A percentile compares a stretch with the other conserved stretches of the same genome.
These are phyloP conservation scores for Alopecurus myosuroides DNA, from an alignment of 176 grass and related monocot species.

Conservation along the genomic window DNA sequence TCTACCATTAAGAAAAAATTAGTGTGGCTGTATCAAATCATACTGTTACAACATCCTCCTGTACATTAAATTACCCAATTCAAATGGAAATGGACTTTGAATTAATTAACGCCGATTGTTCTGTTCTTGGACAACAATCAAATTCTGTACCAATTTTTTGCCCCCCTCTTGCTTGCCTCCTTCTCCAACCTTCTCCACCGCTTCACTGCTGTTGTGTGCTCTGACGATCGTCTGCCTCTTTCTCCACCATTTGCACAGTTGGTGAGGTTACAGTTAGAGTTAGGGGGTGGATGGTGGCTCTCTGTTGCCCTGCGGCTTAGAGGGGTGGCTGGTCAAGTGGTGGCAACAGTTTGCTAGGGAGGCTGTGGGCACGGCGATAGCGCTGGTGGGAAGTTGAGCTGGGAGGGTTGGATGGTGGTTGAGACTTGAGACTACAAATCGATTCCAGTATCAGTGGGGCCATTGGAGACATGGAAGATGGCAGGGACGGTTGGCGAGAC, in stretches of 20 bases:
- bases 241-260: neutral
- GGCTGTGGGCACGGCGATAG: neutral
- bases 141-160: neutral
- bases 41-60: neutral
- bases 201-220: neutral
- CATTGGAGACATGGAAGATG: neutral
- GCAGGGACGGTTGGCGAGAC: neutral
- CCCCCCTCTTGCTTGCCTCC: neutral
- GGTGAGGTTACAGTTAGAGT: neutral
- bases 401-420: neutral
- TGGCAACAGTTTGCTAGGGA: neutral
- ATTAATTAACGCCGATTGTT: neutral
- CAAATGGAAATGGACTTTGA: neutral
- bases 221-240: neutral
- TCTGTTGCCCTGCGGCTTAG: neutral
- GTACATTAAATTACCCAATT: neutral
- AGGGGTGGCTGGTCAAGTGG: neutral
- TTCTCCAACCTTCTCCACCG: neutral
- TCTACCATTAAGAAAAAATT: constrained; percentile 4
- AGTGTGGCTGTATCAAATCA: neutral
- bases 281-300: neutral
- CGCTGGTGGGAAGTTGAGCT: neutral
- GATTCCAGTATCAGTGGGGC: neutral
- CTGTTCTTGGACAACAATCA: neutral
- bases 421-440: neutral